A percentile compares a stretch with the other conserved stretches of the same genome.
Conservation (phyloP, 257 asterid species). For the Rhazya stricta region DNA sequence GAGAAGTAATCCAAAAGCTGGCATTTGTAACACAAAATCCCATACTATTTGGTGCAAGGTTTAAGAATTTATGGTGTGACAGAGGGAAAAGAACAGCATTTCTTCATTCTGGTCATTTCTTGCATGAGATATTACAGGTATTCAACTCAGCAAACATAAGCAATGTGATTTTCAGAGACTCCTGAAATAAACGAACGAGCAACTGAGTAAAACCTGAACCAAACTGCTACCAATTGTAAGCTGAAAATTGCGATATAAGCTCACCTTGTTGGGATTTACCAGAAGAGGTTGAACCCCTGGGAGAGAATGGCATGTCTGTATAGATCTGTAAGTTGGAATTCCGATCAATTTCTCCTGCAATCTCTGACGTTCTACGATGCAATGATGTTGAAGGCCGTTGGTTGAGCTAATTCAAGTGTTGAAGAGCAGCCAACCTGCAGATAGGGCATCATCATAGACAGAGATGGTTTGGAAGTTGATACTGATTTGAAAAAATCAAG, state of each 20-base stretch:
- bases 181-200: background rate
- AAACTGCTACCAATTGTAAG: background rate
- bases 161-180: background rate
- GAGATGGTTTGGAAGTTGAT: too few species aligned
- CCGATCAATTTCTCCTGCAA: background rate
- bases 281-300: background rate
- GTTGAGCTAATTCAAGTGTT: background rate
- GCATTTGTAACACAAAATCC: too few species aligned
- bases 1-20: too few species aligned
- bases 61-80: too few species aligned
- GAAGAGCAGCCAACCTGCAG: background rate
- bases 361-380: background rate
- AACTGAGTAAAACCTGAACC: background rate
- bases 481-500: background rate
- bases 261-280: background rate
- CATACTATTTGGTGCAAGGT: too few species aligned
- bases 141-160: background rate
- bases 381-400: background rate
- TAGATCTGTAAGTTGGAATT: background rate
- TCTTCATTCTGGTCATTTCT: background rate
- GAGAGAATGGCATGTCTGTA: too few species aligned
- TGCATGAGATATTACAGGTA: background rate
- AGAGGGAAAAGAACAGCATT: background rate
- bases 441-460: background rate
- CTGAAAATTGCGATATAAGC: background rate